phyloP scores from a whole-genome alignment of 352 stramenopile species.

The Phytophthora citrophthora region DNA sequence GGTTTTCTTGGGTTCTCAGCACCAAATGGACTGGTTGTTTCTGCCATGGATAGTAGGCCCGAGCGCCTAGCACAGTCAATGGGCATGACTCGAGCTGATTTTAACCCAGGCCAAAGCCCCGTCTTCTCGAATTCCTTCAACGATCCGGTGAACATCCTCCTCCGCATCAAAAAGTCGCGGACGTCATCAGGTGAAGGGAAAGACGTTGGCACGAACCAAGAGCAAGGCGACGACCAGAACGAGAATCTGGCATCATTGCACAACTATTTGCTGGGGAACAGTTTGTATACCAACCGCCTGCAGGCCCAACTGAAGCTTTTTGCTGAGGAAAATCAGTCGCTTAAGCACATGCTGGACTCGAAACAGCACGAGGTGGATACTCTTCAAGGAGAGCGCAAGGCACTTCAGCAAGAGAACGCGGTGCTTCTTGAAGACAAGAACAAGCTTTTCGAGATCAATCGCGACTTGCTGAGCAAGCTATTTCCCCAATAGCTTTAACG shows the following conservation, averaged over 20 bases:
- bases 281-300: conserved; percentile 77
- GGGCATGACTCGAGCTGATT: conserved; percentile 31
- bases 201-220: conserved; percentile 39
- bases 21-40: conserved; percentile 8
- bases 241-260: conserved; percentile 70
- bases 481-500: conserved; percentile 60
- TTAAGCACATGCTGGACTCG: conserved; percentile 55
- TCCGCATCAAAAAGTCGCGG: conserved; percentile 81
- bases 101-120: conserved; percentile 27
- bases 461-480: conserved; percentile 67
- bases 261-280: conserved; percentile 72
- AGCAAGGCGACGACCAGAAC: conserved; percentile 46
- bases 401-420: conserved; percentile 71
- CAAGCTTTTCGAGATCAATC: conserved; percentile 84
- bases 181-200: conserved; percentile 35
- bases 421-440: conserved; percentile 78
- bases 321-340: conserved; percentile 65
- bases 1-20: conserved; percentile 31
- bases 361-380: conserved; percentile 65
- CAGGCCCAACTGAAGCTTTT: conserved; percentile 74
- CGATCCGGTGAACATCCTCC: conserved; percentile 77
- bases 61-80: conserved; percentile 29
- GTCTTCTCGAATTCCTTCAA: conserved; percentile 68
- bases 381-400: conserved; percentile 60
- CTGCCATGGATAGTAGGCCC: conserved; percentile 30